Percentiles rank a stretch among this genome's conserved stretches.
Evolutionary conservation across 2,329 filamentous ascomycete genomes (phyloP).

Genomic region (Diaporthe sp.): DNA sequence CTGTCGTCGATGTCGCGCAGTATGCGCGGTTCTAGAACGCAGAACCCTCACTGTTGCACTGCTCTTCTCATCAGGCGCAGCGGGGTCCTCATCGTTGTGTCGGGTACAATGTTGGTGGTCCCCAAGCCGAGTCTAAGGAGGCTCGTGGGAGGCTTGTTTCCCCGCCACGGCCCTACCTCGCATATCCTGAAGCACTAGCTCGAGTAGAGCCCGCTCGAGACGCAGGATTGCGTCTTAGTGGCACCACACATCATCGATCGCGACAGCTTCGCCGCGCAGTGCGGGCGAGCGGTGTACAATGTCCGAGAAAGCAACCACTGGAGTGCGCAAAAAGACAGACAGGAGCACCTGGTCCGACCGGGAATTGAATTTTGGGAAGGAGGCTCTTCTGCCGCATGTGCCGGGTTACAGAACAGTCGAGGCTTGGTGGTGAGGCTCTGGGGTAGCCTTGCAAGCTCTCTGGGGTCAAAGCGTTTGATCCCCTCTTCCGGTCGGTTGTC

Average conservation of each 20-base stretch:
- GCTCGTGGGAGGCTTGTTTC: slow-evolving; percentile 12
- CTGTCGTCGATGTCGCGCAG: slow-evolving; percentile 20
- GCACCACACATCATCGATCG: slow-evolving; percentile 9
- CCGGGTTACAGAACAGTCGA: slow-evolving; percentile 19
- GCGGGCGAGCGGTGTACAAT: neutral
- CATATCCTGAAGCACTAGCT: slow-evolving; percentile 31
- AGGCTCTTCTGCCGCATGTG: neutral
- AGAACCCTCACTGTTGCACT: slow-evolving; percentile 19
- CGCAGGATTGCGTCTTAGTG: slow-evolving; percentile 12
- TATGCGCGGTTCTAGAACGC: slow-evolving; percentile 3
- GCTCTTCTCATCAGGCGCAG: neutral
- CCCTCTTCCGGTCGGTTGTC: slow-evolving; percentile 13
- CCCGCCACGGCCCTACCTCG: slow-evolving; percentile 19
- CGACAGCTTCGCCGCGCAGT: slow-evolving; percentile 1
- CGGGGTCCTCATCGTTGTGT: neutral
- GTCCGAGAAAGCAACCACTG: neutral
- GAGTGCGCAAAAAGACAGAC: neutral
- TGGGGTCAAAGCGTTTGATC: slow-evolving; percentile 28
- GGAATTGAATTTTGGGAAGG: neutral
- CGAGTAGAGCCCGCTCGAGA: slow-evolving; percentile 12
- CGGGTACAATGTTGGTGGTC: neutral
- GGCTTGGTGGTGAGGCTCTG: neutral
- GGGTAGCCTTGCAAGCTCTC: slow-evolving; percentile 33
- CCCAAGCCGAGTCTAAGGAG: slow-evolving; percentile 16
- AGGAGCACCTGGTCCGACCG: neutral